Evolutionary conservation across 768 basidiomycete species (phyloP).

Genomic region (Boletales sp.): DNA sequence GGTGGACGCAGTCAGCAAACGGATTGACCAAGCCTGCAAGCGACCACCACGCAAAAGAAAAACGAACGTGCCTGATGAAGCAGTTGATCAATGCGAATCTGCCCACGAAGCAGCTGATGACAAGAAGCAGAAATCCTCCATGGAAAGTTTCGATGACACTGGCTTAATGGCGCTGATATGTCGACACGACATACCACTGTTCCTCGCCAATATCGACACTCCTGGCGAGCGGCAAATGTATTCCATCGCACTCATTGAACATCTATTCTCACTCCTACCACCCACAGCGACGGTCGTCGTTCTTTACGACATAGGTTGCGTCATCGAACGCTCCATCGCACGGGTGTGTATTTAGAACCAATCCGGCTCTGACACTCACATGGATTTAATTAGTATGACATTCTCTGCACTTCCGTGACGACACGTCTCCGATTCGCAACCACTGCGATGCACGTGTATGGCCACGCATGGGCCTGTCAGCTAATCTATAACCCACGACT

Average conservation of each 20-base stretch:
- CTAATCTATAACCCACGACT: not conserved
- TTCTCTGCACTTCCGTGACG: no score
- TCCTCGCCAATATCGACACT: not conserved
- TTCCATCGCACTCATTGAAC: no score
- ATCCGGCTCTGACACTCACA: no score
- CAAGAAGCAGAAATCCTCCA: slow-evolving; percentile 24
- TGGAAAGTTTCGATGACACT: slow-evolving; percentile 27
- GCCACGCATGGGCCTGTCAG: slow-evolving; percentile 27
- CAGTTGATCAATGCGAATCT: no score
- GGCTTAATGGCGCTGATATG: slow-evolving; percentile 39
- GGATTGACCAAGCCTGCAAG: no score
- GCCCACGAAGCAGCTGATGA: slow-evolving; percentile 11
- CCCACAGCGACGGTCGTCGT: no score
- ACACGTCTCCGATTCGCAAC: slow-evolving; percentile 12
- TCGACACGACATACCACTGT: slow-evolving; percentile 36
- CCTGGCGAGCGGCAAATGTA: slow-evolving; percentile 23
- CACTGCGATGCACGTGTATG: slow-evolving; percentile 38
- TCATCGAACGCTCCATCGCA: no score
- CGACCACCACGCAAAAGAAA: no score
- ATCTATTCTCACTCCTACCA: no score
- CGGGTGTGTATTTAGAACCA: no score
- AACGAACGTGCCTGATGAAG: no score
- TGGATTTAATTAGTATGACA: not conserved
- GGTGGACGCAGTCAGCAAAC: slow-evolving; percentile 12
- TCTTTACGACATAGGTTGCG: no score